Evolutionary conservation across 2,329 filamentous ascomycete species (phyloP), one percentile per base, ranked within the genome.

Genomic region (Pyrenophora seminiperda): DNA sequence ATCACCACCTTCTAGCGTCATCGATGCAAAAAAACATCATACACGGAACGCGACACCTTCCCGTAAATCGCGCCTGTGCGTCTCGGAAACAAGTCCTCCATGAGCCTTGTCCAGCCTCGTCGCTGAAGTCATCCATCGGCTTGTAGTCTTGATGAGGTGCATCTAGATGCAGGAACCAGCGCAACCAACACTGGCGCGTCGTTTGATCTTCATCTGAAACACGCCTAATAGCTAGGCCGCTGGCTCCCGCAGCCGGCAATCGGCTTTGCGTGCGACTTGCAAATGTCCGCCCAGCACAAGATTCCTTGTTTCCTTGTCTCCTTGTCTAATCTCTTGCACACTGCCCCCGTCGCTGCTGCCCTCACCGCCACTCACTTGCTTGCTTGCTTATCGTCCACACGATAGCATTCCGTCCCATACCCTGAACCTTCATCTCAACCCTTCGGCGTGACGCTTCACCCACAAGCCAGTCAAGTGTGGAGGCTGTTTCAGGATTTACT

Each of bases 151-250:
- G 62, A 54, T 62, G 54, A 59, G 52, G 56, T 61, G 56, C 58
- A 50, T 63, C 60, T 39, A 62, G 59, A 67, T 63, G 70, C 70
- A 73, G 69, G 70, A 70, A 73, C 68, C 56, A 63, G 62, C 66
- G 59, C 51, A 68, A 66, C 60, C 54, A 66, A 59, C 65, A 59
- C 59, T 62, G 64, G 61, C 63, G 55, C 63, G 55, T 57, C 56
- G 68, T 73, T 72, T 70, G 68, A 72, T 72, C 66, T 64, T 49
- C 66, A 47, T 57, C 68, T 73, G 70, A 73, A 73, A 73, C 70
- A 46, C 62, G 59, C 54, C 55, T 50, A 24, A 24, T 24, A 24
- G 22, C 22, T 24, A 24, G 22, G 22, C 22, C 22, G 22, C 22
- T 24, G 22, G 22, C 22, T 24, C 22, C 22, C 22, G 22, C 22